Evolutionary conservation across 306 rosid genomes (phyloP), one percentile per base, ranked within the genome.

Genomic region (Dicorynia guianensis): DNA sequence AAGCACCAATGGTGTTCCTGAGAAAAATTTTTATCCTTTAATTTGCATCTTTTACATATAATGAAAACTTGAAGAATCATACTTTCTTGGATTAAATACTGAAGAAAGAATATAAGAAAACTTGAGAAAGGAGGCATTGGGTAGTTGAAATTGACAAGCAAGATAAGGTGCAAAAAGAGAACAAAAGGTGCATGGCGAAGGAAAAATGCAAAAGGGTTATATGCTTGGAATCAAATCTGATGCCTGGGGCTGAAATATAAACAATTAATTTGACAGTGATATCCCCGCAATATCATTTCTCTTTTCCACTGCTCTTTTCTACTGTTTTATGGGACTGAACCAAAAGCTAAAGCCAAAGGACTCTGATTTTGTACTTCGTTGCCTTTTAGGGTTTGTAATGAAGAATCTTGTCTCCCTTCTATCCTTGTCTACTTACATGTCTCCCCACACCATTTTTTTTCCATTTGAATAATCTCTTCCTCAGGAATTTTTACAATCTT

Each of bases 61-160:
- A 69, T 3, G 39, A 55, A 77, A 86, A 79, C 69, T 15, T 11
- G 80, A 81, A 81, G 98, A 93, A 91, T 91, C 98, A 54, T 84
- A 82, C 89, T 88, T 91, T 93, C 91, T 93, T 93, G 92, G 91
- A 85, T 90, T 87, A 84, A 67, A 80, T 81, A 83, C 81, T 77
- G 89, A 86, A 87, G 86, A 43, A 79, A 89, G 98, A 91, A 91
- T 91, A 93, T 88, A 74, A 65, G 97, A 87, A 93, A 89, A 93
- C 98, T 91, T 93, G 93, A 89, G 97, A 88, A 85, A 88, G 84
- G 92, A 89, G 98, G 83, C 86, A 89, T 85, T 73, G 75, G 89
- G 80, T 89, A 66, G 97, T 85, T 87, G 84, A 86, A 86, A 73
- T 85, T 64, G 72, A 74, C 96, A 93, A 93, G 98, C 98, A 91